Evolutionary conservation across 371 early-diverging fungal species (phyloP).

Genomic region (Parasitella parasitica): DNA sequence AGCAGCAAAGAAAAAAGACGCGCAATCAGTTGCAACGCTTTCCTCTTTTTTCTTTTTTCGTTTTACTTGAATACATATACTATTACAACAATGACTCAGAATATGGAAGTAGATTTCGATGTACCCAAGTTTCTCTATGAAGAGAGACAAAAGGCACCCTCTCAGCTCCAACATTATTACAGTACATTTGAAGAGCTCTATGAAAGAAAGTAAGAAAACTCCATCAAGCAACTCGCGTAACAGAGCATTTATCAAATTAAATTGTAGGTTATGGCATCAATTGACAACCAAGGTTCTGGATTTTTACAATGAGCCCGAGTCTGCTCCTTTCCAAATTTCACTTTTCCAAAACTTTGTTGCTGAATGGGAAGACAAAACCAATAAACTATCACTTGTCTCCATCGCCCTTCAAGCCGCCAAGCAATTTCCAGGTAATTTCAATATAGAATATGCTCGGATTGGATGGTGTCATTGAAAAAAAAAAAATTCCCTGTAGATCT

Average conservation of each 20-base stretch:
- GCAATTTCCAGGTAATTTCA: slow-evolving; percentile 71
- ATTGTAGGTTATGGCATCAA: slow-evolving; percentile 93
- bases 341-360: slow-evolving; percentile 88
- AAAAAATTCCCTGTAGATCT: slow-evolving; percentile 51
- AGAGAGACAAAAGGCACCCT: slow-evolving; percentile 69
- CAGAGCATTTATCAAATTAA: not conserved
- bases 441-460: not conserved
- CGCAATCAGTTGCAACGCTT: not conserved
- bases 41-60: not conserved
- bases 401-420: slow-evolving; percentile 77
- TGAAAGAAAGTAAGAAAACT: slow-evolving; percentile 81
- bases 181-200: slow-evolving; percentile 85
- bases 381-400: slow-evolving; percentile 84
- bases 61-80: not conserved
- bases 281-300: slow-evolving; percentile 78
- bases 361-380: slow-evolving; percentile 93
- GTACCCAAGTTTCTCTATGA: slow-evolving; percentile 72
- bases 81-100: slow-evolving; percentile 35
- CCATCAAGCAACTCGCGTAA: not conserved
- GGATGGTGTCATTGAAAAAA: not conserved
- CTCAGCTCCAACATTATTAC: slow-evolving; percentile 71
- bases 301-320: slow-evolving; percentile 76
- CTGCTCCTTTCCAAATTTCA: slow-evolving; percentile 75
- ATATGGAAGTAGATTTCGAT: slow-evolving; percentile 85
- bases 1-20: not conserved